Evolutionary conservation across 1,284 basidiomycete species (phyloP).

Genomic region (Fomitopsis schrenkii): DNA sequence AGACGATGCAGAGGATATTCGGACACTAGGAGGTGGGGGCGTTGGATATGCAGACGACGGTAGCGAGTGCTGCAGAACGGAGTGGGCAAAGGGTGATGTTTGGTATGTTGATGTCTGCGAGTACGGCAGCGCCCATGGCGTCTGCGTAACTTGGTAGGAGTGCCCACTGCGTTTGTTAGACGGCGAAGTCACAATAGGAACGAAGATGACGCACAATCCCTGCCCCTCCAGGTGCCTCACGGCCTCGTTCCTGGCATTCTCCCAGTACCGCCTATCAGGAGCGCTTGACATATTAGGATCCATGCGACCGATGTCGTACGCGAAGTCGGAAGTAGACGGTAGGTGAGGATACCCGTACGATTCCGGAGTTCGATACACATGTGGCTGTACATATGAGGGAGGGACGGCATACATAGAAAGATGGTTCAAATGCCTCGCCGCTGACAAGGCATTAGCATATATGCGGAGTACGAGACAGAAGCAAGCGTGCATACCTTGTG

Average conservation of each 20-base stretch:
- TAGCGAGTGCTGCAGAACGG: slow-evolving; percentile 54
- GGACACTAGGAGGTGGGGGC: slow-evolving; percentile 59
- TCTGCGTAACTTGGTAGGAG: slow-evolving; percentile 16
- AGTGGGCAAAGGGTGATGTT: slow-evolving; percentile 53
- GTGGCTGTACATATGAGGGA: slow-evolving; percentile 59
- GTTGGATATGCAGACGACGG: slow-evolving; percentile 63
- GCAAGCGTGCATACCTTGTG: slow-evolving; percentile 46
- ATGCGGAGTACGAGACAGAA: neutral
- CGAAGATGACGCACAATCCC: slow-evolving; percentile 25
- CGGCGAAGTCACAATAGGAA: neutral
- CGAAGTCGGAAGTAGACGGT: slow-evolving; percentile 55
- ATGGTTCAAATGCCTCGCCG: slow-evolving; percentile 57
- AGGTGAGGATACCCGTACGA: slow-evolving; percentile 27
- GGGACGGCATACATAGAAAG: slow-evolving; percentile 51
- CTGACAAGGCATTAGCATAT: slow-evolving; percentile 32
- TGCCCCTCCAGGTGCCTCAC: slow-evolving; percentile 46
- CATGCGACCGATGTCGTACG: slow-evolving; percentile 39
- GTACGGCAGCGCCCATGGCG: slow-evolving; percentile 31
- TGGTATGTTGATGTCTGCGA: slow-evolving; percentile 41
- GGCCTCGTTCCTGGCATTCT: slow-evolving; percentile 46
- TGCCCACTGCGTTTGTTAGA: slow-evolving; percentile 13
- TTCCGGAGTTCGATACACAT: slow-evolving; percentile 39
- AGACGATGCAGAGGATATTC: slow-evolving; percentile 58
- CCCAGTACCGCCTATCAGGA: slow-evolving; percentile 50
- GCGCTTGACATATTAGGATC: slow-evolving; percentile 39